A percentile compares a stretch with the other conserved stretches of the same genome.
Evolutionary conservation across 2,329 filamentous ascomycete species (phyloP).

Genomic region (Botrytis squamosa): DNA sequence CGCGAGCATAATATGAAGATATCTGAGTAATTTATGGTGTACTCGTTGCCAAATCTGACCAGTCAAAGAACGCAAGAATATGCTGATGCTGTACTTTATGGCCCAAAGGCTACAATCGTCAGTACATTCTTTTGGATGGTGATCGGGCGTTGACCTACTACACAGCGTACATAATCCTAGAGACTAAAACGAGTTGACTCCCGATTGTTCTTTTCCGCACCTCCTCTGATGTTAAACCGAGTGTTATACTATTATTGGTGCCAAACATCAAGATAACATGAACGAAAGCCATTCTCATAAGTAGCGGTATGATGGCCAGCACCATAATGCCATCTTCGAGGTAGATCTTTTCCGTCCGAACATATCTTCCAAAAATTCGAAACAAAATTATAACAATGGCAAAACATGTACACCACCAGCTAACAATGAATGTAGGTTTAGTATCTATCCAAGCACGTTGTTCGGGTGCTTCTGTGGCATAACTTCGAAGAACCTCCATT

Average conservation of each 20-base stretch:
- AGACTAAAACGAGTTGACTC: conserved; percentile 75
- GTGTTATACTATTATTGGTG: conserved; percentile 78
- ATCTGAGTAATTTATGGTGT: conserved; percentile 67
- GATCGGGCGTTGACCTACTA: conserved; percentile 63
- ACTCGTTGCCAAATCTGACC: conserved; percentile 75
- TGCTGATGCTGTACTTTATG: conserved; percentile 82
- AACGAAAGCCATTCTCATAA: conserved; percentile 79
- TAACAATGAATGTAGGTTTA: conserved; percentile 86
- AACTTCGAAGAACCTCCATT: conserved; percentile 34
- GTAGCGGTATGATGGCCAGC: conserved; percentile 73
- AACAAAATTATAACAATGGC: conserved; percentile 78
- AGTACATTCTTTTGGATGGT: neutral
- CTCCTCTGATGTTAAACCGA: conserved; percentile 53
- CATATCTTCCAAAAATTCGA: conserved; percentile 75
- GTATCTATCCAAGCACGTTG: conserved; percentile 46
- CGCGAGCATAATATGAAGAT: conserved; percentile 71
- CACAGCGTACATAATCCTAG: conserved; percentile 80
- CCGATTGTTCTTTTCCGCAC: conserved; percentile 66
- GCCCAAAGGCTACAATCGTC: conserved; percentile 71
- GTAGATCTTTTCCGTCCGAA: conserved; percentile 82
- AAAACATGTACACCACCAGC: conserved; percentile 90
- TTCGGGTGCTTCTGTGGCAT: conserved; percentile 31
- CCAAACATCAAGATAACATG: conserved; percentile 83
- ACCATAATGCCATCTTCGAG: conserved; percentile 84
- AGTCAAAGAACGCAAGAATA: conserved; percentile 84